Conservation (phyloP, 495 filamentous ascomycete species). For the Aspergillus wentii region DNA sequence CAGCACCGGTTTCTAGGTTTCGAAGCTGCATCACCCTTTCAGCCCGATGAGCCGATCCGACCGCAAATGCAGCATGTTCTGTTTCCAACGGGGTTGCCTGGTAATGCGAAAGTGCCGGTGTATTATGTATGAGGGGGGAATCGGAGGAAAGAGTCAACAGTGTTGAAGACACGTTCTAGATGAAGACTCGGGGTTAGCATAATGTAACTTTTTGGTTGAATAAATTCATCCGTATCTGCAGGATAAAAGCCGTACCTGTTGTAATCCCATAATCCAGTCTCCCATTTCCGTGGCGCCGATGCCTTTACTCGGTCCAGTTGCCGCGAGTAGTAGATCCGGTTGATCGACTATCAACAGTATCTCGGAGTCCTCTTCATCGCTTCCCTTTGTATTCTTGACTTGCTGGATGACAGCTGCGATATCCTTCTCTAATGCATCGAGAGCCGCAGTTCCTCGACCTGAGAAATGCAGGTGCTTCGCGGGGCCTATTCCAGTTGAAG, state of each 20-base stretch:
- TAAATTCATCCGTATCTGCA: neutral
- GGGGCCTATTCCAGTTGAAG: constrained; percentile 18
- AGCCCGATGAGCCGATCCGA: constrained; percentile 71
- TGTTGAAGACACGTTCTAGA: constrained; percentile 50
- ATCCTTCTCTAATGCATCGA: constrained; percentile 35
- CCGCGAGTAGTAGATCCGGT: constrained; percentile 47
- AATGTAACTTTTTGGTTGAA: neutral
- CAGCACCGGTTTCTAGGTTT: constrained; percentile 75
- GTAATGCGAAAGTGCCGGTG: constrained; percentile 22
- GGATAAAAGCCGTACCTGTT: constrained; percentile 43
- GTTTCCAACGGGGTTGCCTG: constrained; percentile 55
- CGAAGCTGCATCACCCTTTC: constrained; percentile 62
- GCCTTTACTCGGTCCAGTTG: constrained; percentile 30
- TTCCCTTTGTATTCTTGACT: constrained; percentile 15
- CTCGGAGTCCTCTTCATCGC: constrained; percentile 19
- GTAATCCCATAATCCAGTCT: constrained; percentile 41
- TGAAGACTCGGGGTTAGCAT: too few species aligned
- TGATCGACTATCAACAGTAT: constrained; percentile 46
- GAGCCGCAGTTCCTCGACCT: constrained; percentile 26
- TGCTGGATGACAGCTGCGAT: constrained; percentile 30
- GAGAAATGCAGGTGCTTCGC: constrained; percentile 31
- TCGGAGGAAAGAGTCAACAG: constrained; percentile 68
- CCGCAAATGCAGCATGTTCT: constrained; percentile 63
- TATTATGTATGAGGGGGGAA: constrained; percentile 57
- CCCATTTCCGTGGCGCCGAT: constrained; percentile 42